Evolutionary conservation across 306 rosid species (phyloP), one percentile per base, ranked within the genome.

Genomic region (Spatholobus suberectus): DNA sequence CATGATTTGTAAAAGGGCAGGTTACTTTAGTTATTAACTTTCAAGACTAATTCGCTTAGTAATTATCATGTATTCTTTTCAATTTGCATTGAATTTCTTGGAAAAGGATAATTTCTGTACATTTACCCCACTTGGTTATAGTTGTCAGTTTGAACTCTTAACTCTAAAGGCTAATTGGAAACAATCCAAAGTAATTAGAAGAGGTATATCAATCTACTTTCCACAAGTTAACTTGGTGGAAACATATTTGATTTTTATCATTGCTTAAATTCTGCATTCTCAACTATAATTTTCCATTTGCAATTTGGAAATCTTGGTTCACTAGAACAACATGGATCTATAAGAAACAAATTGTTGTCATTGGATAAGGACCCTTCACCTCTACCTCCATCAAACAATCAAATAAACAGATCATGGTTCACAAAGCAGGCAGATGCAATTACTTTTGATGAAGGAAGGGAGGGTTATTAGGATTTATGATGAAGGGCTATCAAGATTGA

Each of bases 341-440:
- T 84, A 17, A 89, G 88, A 78, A 87, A 84, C 82, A 85, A 86
- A 71, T 55, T 87, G 21, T 91, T 92, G 94, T 81, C 92, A 26
- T 26, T 89, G 73, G 94, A 91, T 74, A 63, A 59, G 27, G 86
- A 91, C 82, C 90, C 92, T 79, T 87, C 86, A 5, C 87, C 91
- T 68, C 54, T 91, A 46, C 85, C 91, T 85, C 90, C 91, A 14
- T 71, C 87, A 23, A 83, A 84, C 47, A 86, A 55, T 75, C 92
- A 89, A 73, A 78, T 78, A 75, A 80, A 76, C 40, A 81, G 89
- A 74, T 70, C 84, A 73, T 87, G 94, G 83, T 91, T 88, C 88
- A 93, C 97, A 8, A 96, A 93, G 70, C 97, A 93, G 69, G 97
- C 94, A 46, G 97, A 93, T 86, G 96, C 97, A 69, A 77, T 91